Percentiles rank a stretch among this genome's conserved stretches.
phyloP scores from a whole-genome alignment of 768 basidiomycete species.

The Hericium coralloides region DNA sequence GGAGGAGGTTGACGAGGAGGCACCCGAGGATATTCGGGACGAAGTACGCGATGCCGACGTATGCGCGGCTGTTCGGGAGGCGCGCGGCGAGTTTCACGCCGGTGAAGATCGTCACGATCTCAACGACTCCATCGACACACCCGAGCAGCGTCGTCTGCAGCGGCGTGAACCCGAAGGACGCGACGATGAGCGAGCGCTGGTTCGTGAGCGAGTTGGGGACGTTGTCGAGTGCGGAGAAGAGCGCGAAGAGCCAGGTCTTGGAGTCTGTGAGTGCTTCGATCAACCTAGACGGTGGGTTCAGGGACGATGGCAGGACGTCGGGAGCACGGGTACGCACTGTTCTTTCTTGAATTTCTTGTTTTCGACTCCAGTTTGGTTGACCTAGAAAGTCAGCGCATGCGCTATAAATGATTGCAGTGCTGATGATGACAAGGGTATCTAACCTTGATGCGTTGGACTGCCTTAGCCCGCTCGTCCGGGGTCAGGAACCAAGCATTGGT shows the following conservation, averaged over 20 bases:
- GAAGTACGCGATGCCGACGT: slow-evolving; percentile 49
- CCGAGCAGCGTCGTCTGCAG: slow-evolving; percentile 63
- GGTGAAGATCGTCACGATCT: slow-evolving; percentile 62
- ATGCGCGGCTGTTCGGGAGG: slow-evolving; percentile 51
- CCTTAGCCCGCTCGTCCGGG: slow-evolving; percentile 48
- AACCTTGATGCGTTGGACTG: slow-evolving; percentile 58
- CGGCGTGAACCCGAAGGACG: slow-evolving; percentile 54
- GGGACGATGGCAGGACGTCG: background rate
- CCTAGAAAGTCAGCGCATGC: slow-evolving; percentile 24
- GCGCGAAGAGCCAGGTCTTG: slow-evolving; percentile 71
- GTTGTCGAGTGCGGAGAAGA: slow-evolving; percentile 53
- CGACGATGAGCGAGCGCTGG: slow-evolving; percentile 55
- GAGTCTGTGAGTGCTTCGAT: slow-evolving; percentile 59
- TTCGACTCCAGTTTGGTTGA: slow-evolving; percentile 75
- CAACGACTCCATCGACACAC: slow-evolving; percentile 56
- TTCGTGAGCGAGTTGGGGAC: slow-evolving; percentile 62
- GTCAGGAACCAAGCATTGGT: slow-evolving; percentile 72
- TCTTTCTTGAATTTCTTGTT: slow-evolving; percentile 76
- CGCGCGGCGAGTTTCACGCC: slow-evolving; percentile 52
- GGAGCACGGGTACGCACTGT: slow-evolving; percentile 40
- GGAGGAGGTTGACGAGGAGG: slow-evolving; percentile 53
- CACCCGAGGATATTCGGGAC: slow-evolving; percentile 59
- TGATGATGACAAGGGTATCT: background rate
- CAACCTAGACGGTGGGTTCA: slow-evolving; percentile 34
- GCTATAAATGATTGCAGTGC: background rate